Evolutionary conservation across 1,284 basidiomycete genomes (phyloP).

Genomic region (Mycena sp.): DNA sequence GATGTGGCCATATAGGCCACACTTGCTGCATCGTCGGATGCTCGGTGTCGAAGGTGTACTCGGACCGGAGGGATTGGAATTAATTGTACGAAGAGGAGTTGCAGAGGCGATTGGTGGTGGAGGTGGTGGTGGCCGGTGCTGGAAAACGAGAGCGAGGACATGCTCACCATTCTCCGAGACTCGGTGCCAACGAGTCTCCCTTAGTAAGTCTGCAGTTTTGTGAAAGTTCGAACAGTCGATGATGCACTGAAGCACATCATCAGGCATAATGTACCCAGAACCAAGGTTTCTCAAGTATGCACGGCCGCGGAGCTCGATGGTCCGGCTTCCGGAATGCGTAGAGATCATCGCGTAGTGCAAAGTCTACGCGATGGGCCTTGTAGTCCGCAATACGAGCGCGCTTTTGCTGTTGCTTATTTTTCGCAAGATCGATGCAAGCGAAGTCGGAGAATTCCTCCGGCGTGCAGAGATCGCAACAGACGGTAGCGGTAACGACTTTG

Average conservation of each 20-base stretch:
- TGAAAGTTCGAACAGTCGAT: constrained; percentile 18
- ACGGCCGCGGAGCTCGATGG: not conserved
- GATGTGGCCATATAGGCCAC: constrained; percentile 1
- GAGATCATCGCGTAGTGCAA: not conserved
- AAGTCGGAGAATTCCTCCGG: constrained; percentile 6
- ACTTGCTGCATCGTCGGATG: constrained; percentile 1
- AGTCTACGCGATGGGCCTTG: not conserved
- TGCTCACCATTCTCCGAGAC: not conserved
- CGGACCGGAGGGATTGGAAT: not conserved
- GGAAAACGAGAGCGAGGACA: not conserved
- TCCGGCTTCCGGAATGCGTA: not conserved
- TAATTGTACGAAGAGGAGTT: not conserved
- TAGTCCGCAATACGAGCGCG: not conserved
- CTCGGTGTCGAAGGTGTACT: not conserved
- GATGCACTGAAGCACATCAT: constrained; percentile 20
- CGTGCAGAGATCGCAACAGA: constrained; percentile 11
- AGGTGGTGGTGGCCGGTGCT: not conserved
- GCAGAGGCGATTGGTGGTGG: not conserved
- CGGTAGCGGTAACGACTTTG: not conserved
- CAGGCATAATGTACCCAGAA: constrained; percentile 7
- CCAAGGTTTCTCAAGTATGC: constrained; percentile 3
- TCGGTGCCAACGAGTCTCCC: constrained; percentile 5
- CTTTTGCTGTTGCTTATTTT: not conserved
- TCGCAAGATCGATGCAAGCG: not conserved
- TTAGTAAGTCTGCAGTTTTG: constrained; percentile 7